Evolutionary conservation across 441 rosid species (phyloP).

Genomic region (Bruguiera hainesii): DNA sequence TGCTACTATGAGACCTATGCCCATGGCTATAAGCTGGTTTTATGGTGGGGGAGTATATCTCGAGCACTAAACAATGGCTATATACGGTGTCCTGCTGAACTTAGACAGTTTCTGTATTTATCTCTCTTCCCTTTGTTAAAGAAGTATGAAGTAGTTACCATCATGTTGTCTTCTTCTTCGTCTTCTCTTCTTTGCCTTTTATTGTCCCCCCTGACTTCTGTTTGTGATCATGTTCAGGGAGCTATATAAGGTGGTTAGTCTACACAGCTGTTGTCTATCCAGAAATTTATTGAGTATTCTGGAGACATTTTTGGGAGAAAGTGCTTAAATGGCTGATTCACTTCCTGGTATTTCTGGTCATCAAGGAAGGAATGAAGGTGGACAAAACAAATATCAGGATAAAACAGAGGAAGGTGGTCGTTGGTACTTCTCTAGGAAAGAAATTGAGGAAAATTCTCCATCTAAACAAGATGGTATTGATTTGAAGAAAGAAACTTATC

Average conservation of each 20-base stretch:
- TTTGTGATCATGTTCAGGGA: slow-evolving; percentile 16
- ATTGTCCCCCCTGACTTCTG: slow-evolving; percentile 1
- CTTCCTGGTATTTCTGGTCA: slow-evolving; percentile 3
- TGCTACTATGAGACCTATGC: no score
- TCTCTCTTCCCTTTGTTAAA: no score
- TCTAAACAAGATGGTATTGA: slow-evolving; percentile 78
- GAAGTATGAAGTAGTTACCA: no score
- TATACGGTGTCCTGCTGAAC: no score
- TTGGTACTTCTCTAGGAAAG: slow-evolving; percentile 82
- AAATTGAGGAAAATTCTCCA: slow-evolving; percentile 77
- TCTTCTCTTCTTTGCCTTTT: background rate
- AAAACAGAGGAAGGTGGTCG: slow-evolving; percentile 53
- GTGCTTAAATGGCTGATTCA: slow-evolving; percentile 46
- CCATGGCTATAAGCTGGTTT: no score
- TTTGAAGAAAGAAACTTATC: slow-evolving; percentile 78
- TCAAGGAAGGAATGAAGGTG: no score
- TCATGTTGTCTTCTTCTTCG: no score
- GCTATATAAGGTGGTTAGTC: slow-evolving; percentile 4
- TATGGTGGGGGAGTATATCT: no score
- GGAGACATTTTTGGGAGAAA: background rate
- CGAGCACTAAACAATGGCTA: no score
- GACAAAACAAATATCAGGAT: slow-evolving; percentile 22
- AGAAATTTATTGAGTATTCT: slow-evolving; percentile 1
- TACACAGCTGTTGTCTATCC: background rate
- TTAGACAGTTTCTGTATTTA: no score